Base-by-base conservation (phyloP, 257 asterid species). In the Datura wrightii region DNA sequence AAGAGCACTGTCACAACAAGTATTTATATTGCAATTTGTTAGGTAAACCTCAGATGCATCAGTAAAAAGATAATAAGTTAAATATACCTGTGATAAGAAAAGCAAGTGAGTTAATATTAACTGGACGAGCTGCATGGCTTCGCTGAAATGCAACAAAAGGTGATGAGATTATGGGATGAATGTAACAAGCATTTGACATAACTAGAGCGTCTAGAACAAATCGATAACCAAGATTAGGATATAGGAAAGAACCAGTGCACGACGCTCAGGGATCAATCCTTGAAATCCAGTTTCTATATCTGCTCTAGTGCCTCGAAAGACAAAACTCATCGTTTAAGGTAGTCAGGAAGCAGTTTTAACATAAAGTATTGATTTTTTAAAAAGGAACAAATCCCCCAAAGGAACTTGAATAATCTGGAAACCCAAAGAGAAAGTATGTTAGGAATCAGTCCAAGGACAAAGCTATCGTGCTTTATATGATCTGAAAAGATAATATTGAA, bases 211-310 rank as follows among this genome's bases (percentile, higher is more conserved):
- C 42, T 39, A 39, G 42, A 39, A 39, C 42, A 39, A 39, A 39
- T 39, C 42, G 42, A 39, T 4, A 2, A 39, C 36, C 41, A 82
- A 80, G 79, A 69, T 31, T 74, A 84, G 83, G 78, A 18, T 52
- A 37, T 80, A 56, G 42, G 86, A 79, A 86, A 46, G 82, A 90
- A 96, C 98, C 97, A 94, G 85, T 6, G 97, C 85, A 59, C 97
- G 97, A 74, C 98, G 92, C 84, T 94, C 98, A 14, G 98, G 98
- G 85, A 94, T 90, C 84, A 96, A 85, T 70, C 95, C 98, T 34
- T 95, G 92, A 82, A 93, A 93, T 14, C 99, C 99, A 87, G 98
- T 87, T 88, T 96, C 99, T 80, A 93, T 87, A 87, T 94, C 99
- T 89, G 94, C 92, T 88, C 99, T 90, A 44, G 94, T 86, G 84